These are phyloP conservation scores for Paraphysoderma sedebokerense DNA, from an alignment of 371 early-diverging fungal genomes.

Conservation along the genomic window DNA sequence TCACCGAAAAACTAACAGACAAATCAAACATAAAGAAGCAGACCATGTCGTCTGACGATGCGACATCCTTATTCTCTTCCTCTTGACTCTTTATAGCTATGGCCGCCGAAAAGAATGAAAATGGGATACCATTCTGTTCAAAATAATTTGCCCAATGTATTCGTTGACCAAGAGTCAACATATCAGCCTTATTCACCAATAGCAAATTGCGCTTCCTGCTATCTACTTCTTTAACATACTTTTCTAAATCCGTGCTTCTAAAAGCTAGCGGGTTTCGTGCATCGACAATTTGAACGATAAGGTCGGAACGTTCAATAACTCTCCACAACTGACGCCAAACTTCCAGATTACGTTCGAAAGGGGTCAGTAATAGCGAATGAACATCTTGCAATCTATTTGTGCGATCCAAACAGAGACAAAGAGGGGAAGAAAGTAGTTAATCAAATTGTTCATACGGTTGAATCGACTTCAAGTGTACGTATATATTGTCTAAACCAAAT, in stretches of 20 bases:
- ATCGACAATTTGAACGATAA: slow-evolving; percentile 99
- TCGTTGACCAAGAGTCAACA: slow-evolving; percentile 62
- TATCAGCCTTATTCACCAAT: slow-evolving; percentile 97
- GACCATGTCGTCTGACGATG: slow-evolving; percentile 9
- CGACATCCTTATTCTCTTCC: slow-evolving; percentile 10
- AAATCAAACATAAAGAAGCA: neutral
- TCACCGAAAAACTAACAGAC: neutral
- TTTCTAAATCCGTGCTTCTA: slow-evolving; percentile 79
- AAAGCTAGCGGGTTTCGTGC: slow-evolving; percentile 95
- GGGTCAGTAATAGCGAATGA: slow-evolving; percentile 77
- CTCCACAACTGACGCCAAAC: slow-evolving; percentile 99
- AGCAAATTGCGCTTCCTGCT: slow-evolving; percentile 58
- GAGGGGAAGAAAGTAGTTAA: slow-evolving; percentile 3
- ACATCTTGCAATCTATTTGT: slow-evolving; percentile 58
- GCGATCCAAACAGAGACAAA: neutral
- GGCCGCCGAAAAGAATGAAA: slow-evolving; percentile 80
- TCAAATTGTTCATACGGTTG: neutral
- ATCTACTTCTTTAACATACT: slow-evolving; percentile 79
- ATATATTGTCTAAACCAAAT: neutral
- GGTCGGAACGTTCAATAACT: slow-evolving; percentile 92
- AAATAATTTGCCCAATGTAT: slow-evolving; percentile 80
- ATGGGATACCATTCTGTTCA: slow-evolving; percentile 53
- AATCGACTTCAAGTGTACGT: neutral
- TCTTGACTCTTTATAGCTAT: slow-evolving; percentile 39
- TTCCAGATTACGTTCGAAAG: slow-evolving; percentile 97